Percentiles rank a stretch among this genome's conserved stretches.
These are phyloP conservation scores for Nitzschia sp. DNA, from an alignment of 108 stramenopile genomes.

Conservation along the genomic window DNA sequence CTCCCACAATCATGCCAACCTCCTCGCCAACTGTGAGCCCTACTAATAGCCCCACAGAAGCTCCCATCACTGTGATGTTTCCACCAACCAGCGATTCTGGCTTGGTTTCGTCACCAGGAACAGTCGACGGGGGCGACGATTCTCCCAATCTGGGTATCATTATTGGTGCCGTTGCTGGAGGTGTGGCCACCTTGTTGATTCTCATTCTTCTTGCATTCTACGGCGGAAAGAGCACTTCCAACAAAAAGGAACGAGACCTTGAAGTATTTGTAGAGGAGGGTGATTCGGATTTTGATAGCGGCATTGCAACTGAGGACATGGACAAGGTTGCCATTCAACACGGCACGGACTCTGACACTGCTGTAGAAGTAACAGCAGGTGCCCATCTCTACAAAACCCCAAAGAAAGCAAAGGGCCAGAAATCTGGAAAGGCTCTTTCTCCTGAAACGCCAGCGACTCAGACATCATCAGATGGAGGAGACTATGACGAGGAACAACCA, in stretches of 20 bases:
- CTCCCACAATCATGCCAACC: conserved; percentile 4
- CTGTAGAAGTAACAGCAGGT: conserved; percentile 12
- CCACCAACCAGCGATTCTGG: neutral
- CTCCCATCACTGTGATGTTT: neutral
- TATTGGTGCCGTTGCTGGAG: conserved; percentile 25
- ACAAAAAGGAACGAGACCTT: neutral
- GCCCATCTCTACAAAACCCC: conserved; percentile 11
- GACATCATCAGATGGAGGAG: conserved; percentile 23
- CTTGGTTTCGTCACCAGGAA: neutral
- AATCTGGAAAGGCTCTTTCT: neutral
- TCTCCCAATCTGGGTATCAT: neutral
- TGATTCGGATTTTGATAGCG: conserved; percentile 15
- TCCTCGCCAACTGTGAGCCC: conserved; percentile 2
- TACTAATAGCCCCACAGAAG: neutral
- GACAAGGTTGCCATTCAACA: conserved; percentile 3
- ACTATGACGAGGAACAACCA: conserved; percentile 11
- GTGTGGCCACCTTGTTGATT: neutral
- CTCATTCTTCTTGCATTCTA: conserved; percentile 16
- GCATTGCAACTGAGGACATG: neutral
- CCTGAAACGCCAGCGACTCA: conserved; percentile 22
- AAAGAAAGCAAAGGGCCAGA: conserved; percentile 8
- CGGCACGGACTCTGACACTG: conserved; percentile 10
- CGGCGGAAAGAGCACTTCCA: neutral
- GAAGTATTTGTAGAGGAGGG: conserved; percentile 5
- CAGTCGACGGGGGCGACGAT: conserved; percentile 1